A percentile compares a stretch with the other conserved stretches of the same genome.
Evolutionary conservation across 768 basidiomycete genomes (phyloP).

Genomic region (Russula virescens): DNA sequence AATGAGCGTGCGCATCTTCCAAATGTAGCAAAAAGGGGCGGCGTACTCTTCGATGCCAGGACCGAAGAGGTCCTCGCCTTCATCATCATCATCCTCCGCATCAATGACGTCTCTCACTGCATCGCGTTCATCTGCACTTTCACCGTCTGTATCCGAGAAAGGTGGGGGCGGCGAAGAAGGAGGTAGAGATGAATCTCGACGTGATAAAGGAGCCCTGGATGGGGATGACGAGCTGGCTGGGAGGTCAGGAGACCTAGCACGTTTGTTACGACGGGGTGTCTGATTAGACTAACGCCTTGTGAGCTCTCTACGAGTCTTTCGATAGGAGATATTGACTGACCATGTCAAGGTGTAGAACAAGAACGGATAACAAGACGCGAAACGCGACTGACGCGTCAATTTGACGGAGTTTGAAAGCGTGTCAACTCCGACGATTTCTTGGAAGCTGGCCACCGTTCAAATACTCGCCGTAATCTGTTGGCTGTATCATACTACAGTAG

Average conservation of each 20-base stretch:
- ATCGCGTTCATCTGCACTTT: slow-evolving; percentile 66
- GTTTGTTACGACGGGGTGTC: slow-evolving; percentile 25
- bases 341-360: not conserved
- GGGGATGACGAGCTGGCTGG: slow-evolving; percentile 38
- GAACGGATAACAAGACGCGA: not conserved
- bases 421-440: slow-evolving; percentile 23
- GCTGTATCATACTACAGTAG: too few relatives aligned
- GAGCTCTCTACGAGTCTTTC: not conserved
- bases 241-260: slow-evolving; percentile 24
- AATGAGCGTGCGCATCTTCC: slow-evolving; percentile 5
- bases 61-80: slow-evolving; percentile 90
- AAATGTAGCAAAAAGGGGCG: slow-evolving; percentile 1
- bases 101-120: slow-evolving; percentile 61
- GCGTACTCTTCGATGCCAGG: slow-evolving; percentile 69
- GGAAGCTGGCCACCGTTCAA: too few relatives aligned
- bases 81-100: slow-evolving; percentile 71
- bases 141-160: slow-evolving; percentile 79
- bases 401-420: slow-evolving; percentile 24
- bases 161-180: slow-evolving; percentile 79
- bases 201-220: slow-evolving; percentile 37
- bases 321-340: not conserved
- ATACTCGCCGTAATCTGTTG: too few relatives aligned
- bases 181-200: slow-evolving; percentile 53
- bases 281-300: slow-evolving; percentile 9
- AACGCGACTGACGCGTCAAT: slow-evolving; percentile 17